Evolutionary conservation across 2,329 filamentous ascomycete genomes (phyloP).

Genomic region (Verticillium isaacii): DNA sequence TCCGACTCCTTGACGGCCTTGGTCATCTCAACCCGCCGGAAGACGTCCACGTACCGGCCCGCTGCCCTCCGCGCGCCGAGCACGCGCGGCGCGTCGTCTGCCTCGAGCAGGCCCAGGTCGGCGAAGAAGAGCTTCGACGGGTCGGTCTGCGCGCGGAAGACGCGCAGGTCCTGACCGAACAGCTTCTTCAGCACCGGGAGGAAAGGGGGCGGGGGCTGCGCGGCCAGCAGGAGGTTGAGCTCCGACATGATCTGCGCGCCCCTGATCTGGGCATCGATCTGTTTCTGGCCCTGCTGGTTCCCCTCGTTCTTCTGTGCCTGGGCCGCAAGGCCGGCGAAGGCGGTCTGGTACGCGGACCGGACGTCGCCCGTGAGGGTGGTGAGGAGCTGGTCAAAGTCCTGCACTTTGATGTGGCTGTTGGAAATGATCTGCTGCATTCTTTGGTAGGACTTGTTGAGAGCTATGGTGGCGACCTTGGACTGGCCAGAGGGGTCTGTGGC

Average conservation of each 20-base stretch:
- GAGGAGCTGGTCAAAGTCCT: slow-evolving; percentile 60
- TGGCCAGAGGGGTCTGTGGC: slow-evolving; percentile 33
- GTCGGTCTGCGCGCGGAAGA: slow-evolving; percentile 57
- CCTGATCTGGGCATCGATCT: slow-evolving; percentile 39
- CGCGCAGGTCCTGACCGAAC: slow-evolving; percentile 54
- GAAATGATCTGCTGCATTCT: slow-evolving; percentile 48
- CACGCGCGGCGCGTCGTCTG: slow-evolving; percentile 52
- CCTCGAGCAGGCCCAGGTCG: slow-evolving; percentile 65
- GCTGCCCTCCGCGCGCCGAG: slow-evolving; percentile 31
- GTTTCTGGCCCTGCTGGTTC: slow-evolving; percentile 30
- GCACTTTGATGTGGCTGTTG: slow-evolving; percentile 49
- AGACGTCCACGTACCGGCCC: slow-evolving; percentile 46
- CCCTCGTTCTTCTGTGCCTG: slow-evolving; percentile 25
- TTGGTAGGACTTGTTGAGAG: slow-evolving; percentile 53
- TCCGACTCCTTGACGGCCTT: not conserved
- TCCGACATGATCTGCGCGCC: slow-evolving; percentile 44
- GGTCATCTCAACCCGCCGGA: slow-evolving; percentile 51
- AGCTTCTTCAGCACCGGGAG: slow-evolving; percentile 58
- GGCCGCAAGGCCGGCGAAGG: slow-evolving; percentile 38
- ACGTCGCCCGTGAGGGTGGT: slow-evolving; percentile 42
- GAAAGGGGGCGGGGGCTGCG: slow-evolving; percentile 41
- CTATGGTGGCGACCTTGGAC: slow-evolving; percentile 38
- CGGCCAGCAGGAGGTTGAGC: slow-evolving; percentile 45
- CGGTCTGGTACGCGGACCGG: slow-evolving; percentile 42
- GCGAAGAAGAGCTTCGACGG: slow-evolving; percentile 66